Percentiles rank a stretch among this genome's conserved stretches.
Evolutionary conservation across 2,329 filamentous ascomycete genomes (phyloP).

Genomic region (Onygenales sp.): DNA sequence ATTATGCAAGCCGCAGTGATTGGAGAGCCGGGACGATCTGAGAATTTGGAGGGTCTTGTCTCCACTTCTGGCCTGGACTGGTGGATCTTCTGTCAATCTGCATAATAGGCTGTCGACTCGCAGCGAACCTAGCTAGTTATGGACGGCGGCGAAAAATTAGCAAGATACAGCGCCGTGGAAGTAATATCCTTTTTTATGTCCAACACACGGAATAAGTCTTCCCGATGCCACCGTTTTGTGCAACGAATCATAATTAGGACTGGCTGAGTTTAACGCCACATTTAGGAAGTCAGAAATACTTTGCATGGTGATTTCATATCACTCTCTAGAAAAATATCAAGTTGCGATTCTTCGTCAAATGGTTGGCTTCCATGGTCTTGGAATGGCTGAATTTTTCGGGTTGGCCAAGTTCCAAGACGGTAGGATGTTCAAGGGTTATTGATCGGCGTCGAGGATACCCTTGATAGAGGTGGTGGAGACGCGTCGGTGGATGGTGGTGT

Average conservation of each 20-base stretch:
- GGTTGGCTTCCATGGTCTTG: neutral
- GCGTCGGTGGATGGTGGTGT: too few relatives aligned
- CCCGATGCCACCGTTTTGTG: neutral
- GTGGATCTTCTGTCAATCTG: neutral
- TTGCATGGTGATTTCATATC: neutral
- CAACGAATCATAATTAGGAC: neutral
- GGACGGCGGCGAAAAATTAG: neutral
- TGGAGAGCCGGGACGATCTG: neutral
- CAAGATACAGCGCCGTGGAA: neutral
- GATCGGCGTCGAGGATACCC: neutral
- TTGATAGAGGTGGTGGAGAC: neutral
- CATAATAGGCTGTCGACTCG: neutral
- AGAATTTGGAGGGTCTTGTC: neutral
- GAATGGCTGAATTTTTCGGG: neutral
- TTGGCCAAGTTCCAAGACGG: neutral
- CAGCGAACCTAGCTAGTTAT: neutral
- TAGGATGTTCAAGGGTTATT: neutral
- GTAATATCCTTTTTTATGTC: neutral
- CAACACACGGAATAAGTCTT: neutral
- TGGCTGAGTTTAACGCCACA: neutral
- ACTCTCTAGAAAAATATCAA: too few relatives aligned
- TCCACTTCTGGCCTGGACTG: neutral
- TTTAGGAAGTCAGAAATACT: neutral
- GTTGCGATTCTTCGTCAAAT: too few relatives aligned
- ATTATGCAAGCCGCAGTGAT: neutral